Conservation (phyloP, 2,329 filamentous ascomycete species). For the Aspergillus persii region DNA sequence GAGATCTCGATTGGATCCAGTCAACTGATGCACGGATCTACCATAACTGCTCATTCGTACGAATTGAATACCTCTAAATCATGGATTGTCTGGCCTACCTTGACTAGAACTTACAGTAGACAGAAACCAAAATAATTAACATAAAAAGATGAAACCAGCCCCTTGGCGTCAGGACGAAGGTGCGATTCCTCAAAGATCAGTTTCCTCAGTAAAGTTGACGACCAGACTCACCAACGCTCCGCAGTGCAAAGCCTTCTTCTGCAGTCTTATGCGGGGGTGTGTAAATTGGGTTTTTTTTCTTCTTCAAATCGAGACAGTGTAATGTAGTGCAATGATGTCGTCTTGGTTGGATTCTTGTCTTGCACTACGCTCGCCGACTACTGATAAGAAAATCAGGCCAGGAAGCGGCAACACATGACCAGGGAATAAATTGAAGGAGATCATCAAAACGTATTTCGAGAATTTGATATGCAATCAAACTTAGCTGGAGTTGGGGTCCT, state of each 20-base stretch:
- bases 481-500: constrained; percentile 34
- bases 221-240: constrained; percentile 27
- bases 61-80: neutral
- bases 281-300: neutral
- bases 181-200: constrained; percentile 4
- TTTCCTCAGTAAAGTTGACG: constrained; percentile 14
- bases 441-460: constrained; percentile 28
- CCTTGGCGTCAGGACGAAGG: neutral
- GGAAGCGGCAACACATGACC: constrained; percentile 22
- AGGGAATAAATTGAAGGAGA: constrained; percentile 15
- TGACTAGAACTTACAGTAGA: constrained; percentile 13
- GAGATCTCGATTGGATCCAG: too few species aligned
- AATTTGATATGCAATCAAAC: constrained; percentile 36
- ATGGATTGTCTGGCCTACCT: constrained; percentile 10
- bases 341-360: constrained; percentile 5
- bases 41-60: neutral
- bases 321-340: neutral
- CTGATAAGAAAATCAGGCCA: constrained; percentile 33
- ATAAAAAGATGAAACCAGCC: neutral
- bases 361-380: constrained; percentile 28
- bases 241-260: constrained; percentile 1
- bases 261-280: neutral
- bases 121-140: neutral
- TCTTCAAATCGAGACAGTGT: neutral
- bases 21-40: neutral